Conservation (phyloP, 2,329 filamentous ascomycete species). For the Fusarium sp. region DNA sequence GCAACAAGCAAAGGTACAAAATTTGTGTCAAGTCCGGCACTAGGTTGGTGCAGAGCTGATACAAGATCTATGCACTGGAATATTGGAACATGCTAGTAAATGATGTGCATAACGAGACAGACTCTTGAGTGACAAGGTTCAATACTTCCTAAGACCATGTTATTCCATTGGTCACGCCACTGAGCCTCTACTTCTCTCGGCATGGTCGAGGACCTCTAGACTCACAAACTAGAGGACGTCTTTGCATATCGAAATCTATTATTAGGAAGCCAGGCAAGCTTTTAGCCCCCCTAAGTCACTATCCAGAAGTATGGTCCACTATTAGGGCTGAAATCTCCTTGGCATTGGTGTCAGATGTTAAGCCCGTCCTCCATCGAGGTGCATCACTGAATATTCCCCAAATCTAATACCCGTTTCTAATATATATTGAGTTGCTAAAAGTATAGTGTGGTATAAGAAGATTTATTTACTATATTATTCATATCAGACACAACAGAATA, state of each 20-base stretch:
- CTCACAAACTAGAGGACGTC: background rate
- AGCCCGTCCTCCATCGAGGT: fast-evolving
- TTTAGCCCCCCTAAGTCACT: background rate
- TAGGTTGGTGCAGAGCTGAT: fast-evolving
- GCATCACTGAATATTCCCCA: fast-evolving
- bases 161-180: background rate
- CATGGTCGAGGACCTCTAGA: background rate
- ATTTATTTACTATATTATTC: too few relatives aligned
- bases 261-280: background rate
- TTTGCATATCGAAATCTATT: background rate
- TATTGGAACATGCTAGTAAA: background rate
- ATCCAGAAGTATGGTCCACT: background rate
- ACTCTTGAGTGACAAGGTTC: fast-evolving
- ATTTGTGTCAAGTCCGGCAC: fast-evolving
- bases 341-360: too few relatives aligned
- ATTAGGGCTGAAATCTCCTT: background rate
- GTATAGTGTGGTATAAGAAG: too few relatives aligned
- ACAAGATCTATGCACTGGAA: fast-evolving
- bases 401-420: too few relatives aligned
- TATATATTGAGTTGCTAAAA: too few relatives aligned
- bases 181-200: background rate
- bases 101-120: fast-evolving
- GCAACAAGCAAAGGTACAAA: background rate
- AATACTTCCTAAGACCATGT: background rate
- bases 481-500: fast-evolving